These are phyloP conservation scores for Lichtheimia ornata DNA, from an alignment of 371 early-diverging fungal genomes.

Conservation along the genomic window DNA sequence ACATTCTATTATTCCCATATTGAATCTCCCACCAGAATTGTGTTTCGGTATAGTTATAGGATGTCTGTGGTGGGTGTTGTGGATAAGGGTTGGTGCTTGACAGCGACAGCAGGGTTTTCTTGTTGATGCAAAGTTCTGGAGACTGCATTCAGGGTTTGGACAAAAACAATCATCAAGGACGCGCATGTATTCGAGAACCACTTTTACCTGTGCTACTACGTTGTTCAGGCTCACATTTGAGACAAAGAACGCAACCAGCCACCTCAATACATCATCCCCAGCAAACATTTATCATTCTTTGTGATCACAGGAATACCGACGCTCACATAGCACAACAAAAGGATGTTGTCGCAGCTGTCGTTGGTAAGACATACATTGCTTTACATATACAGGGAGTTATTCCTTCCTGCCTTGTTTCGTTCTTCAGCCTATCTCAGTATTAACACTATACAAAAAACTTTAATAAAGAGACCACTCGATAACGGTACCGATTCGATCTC, in stretches of 20 bases:
- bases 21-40: conserved; percentile 66
- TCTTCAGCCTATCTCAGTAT: no score
- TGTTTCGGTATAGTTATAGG: conserved; percentile 12
- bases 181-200: conserved; percentile 23
- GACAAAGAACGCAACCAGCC: conserved; percentile 59
- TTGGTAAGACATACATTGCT: no score
- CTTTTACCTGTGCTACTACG: conserved; percentile 7
- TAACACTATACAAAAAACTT: no score
- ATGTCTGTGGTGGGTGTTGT: conserved; percentile 15
- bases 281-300: no score
- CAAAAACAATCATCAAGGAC: conserved; percentile 79
- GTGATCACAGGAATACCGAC: no score
- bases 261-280: conserved; percentile 7
- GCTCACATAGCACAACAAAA: no score
- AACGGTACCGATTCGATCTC: no score
- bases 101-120: conserved; percentile 64
- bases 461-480: no score
- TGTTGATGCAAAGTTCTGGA: conserved; percentile 75
- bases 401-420: no score
- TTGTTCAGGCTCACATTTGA: conserved; percentile 37
- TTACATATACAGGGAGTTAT: no score
- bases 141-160: conserved; percentile 64
- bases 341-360: no score
- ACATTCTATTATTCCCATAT: conserved; percentile 36
- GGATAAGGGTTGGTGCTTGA: conserved; percentile 51